Conservation (phyloP, 1,284 basidiomycete species). For the Ganoderma resinaceum region DNA sequence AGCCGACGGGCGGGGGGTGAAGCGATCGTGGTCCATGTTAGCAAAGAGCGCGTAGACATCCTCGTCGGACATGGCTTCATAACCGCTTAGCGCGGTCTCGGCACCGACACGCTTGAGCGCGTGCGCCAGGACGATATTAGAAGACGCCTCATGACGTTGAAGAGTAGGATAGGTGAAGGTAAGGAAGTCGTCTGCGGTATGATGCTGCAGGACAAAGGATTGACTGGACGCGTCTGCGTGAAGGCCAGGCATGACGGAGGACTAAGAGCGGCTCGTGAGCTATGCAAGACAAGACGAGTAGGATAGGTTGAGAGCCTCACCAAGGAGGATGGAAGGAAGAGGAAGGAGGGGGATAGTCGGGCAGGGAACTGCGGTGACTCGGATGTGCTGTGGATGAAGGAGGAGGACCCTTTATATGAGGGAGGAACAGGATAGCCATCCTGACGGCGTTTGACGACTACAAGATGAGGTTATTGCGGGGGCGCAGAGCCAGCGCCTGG, state of each 20-base stretch:
- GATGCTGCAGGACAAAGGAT: constrained; percentile 51
- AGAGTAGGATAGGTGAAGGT: constrained; percentile 51
- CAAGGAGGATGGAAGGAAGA: background rate
- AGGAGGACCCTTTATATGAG: constrained; percentile 23
- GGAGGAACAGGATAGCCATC: constrained; percentile 28
- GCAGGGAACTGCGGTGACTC: constrained; percentile 10
- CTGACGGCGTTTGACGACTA: constrained; percentile 24
- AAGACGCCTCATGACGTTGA: constrained; percentile 50
- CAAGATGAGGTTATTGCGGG: constrained; percentile 20
- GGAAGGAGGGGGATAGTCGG: constrained; percentile 2
- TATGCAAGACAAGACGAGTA: background rate
- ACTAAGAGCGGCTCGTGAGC: constrained; percentile 3
- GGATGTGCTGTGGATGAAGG: constrained; percentile 8
- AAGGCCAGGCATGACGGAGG: constrained; percentile 41
- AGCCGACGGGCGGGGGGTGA: constrained; percentile 28
- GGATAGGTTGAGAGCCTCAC: constrained; percentile 4
- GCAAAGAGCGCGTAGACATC: constrained; percentile 42
- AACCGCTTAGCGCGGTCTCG: constrained; percentile 46
- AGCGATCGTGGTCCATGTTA: constrained; percentile 30
- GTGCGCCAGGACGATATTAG: constrained; percentile 60
- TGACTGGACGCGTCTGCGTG: constrained; percentile 34
- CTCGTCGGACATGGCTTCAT: constrained; percentile 44
- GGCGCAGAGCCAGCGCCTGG: background rate
- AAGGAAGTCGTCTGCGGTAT: constrained; percentile 51
- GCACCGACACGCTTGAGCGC: constrained; percentile 52